These are phyloP conservation scores for Trichoderma afroharzianum DNA, from an alignment of 2,329 filamentous ascomycete species.

Conservation along the genomic window DNA sequence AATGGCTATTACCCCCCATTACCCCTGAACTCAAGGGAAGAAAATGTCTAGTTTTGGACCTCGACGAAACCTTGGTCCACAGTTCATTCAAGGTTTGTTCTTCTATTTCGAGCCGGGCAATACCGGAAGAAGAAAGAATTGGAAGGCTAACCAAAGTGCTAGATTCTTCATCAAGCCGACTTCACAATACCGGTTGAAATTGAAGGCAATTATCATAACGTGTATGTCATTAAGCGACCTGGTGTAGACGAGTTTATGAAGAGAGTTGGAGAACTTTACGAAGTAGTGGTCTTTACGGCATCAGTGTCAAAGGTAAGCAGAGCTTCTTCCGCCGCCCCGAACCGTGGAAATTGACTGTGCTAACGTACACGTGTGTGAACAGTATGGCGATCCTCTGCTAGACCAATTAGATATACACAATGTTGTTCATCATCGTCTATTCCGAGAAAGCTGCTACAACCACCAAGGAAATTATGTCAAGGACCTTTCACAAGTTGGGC, in stretches of 20 bases:
- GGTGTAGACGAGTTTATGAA: slow-evolving; percentile 99
- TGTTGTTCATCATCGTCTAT: slow-evolving; percentile 91
- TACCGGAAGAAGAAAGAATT: not conserved
- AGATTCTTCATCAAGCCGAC: slow-evolving; percentile 97
- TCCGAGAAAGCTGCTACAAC: slow-evolving; percentile 98
- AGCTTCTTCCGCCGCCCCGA: not conserved
- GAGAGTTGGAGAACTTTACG: slow-evolving; percentile 92
- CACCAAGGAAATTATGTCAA: slow-evolving; percentile 99
- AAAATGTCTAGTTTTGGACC: slow-evolving; percentile 91
- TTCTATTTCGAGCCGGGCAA: not conserved
- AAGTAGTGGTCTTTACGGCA: slow-evolving; percentile 97
- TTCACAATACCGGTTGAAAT: slow-evolving; percentile 99
- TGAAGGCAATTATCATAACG: slow-evolving; percentile 97
- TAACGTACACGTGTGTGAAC: not conserved
- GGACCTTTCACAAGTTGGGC: slow-evolving; percentile 93
- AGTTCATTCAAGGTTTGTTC: slow-evolving; percentile 89
- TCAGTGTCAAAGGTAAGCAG: slow-evolving; percentile 85
- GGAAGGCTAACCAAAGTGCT: slow-evolving; percentile 19
- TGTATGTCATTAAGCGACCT: slow-evolving; percentile 99
- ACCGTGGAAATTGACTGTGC: not conserved
- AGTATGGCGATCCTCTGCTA: slow-evolving; percentile 94
- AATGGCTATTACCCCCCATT: slow-evolving; percentile 78
- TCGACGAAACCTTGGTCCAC: slow-evolving; percentile 96
- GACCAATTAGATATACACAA: slow-evolving; percentile 97
- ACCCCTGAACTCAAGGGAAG: slow-evolving; percentile 75